Percentiles rank a stretch among this genome's conserved stretches.
Conservation (phyloP, 805 yeast species). For the Ogataea dorogensis region DNA sequence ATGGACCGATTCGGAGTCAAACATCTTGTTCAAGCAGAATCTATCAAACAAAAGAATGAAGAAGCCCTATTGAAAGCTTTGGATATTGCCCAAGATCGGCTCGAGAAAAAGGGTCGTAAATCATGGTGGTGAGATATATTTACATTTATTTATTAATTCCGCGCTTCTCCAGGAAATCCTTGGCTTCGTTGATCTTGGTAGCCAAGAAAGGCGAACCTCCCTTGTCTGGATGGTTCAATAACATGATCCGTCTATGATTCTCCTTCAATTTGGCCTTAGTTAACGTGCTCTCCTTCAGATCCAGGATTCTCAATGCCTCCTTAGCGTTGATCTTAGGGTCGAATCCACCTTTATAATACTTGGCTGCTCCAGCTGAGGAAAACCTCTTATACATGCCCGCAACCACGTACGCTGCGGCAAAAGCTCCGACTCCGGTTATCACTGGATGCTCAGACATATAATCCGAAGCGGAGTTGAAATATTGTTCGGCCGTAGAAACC, state of each 20-base stretch:
- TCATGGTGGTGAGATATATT: constrained; percentile 4
- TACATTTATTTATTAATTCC: constrained; percentile 40
- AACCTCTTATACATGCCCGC: constrained; percentile 66
- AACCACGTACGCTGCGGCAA: constrained; percentile 58
- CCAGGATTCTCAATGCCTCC: constrained; percentile 85
- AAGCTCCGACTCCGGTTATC: constrained; percentile 66
- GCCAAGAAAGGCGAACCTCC: constrained; percentile 92
- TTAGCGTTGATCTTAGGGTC: constrained; percentile 86
- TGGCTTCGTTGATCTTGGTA: constrained; percentile 89
- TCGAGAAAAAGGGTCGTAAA: constrained; percentile 8
- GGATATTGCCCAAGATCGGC: constrained; percentile 41
- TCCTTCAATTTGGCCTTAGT: constrained; percentile 67
- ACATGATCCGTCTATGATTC: constrained; percentile 79
- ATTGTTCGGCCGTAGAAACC: constrained; percentile 40
- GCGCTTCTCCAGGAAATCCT: constrained; percentile 70
- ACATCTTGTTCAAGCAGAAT: constrained; percentile 74
- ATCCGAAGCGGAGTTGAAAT: constrained; percentile 57
- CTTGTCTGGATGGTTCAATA: constrained; percentile 90
- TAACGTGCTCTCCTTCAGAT: constrained; percentile 64
- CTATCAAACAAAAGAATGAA: constrained; percentile 65
- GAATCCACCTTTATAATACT: constrained; percentile 84
- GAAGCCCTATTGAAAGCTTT: constrained; percentile 49
- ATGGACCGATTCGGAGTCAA: constrained; percentile 60
- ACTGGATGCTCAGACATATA: constrained; percentile 77
- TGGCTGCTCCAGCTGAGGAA: constrained; percentile 64